These are phyloP conservation scores for Talaromyces atroroseus DNA, from an alignment of 2,329 filamentous ascomycete genomes.

Conservation along the genomic window DNA sequence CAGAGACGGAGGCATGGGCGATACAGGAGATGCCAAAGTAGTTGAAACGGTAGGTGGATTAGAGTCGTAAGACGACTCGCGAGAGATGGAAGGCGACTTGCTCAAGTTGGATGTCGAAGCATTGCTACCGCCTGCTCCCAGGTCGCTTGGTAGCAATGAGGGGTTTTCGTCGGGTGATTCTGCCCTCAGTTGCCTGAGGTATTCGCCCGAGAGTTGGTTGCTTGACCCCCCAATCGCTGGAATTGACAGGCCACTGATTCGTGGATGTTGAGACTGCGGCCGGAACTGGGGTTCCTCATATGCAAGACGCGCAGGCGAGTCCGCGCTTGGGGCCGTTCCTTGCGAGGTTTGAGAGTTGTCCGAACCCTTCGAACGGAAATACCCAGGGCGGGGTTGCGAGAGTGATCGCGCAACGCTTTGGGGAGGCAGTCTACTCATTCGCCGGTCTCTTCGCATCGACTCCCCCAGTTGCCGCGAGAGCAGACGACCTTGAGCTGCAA, in stretches of 20 bases:
- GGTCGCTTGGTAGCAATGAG: constrained; percentile 11
- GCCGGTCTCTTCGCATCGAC: constrained; percentile 64
- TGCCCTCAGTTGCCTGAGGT: constrained; percentile 24
- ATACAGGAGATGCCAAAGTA: constrained; percentile 42
- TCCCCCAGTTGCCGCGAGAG: constrained; percentile 84
- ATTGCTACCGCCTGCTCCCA: constrained; percentile 17
- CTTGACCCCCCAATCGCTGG: constrained; percentile 34
- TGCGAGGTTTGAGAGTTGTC: constrained; percentile 42
- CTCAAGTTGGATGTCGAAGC: background rate
- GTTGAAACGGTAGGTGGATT: constrained; percentile 34
- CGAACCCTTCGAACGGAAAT: constrained; percentile 66
- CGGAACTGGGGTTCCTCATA: constrained; percentile 47
- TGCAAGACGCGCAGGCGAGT: constrained; percentile 31
- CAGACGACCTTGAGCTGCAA: constrained; percentile 83
- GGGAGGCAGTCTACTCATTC: constrained; percentile 80
- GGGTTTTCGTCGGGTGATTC: constrained; percentile 29
- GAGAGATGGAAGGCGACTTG: constrained; percentile 18
- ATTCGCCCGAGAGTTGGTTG: constrained; percentile 17
- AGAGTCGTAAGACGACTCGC: constrained; percentile 34
- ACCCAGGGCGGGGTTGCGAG: constrained; percentile 69
- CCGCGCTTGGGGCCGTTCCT: constrained; percentile 32
- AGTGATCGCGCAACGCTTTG: constrained; percentile 77
- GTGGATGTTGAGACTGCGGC: constrained; percentile 69
- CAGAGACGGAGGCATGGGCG: constrained; percentile 37
- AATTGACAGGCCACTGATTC: constrained; percentile 58